Percentiles rank a stretch among this genome's conserved stretches.
phyloP scores from a whole-genome alignment of 805 yeast genomes.

The Ogataea nonfermentans region DNA sequence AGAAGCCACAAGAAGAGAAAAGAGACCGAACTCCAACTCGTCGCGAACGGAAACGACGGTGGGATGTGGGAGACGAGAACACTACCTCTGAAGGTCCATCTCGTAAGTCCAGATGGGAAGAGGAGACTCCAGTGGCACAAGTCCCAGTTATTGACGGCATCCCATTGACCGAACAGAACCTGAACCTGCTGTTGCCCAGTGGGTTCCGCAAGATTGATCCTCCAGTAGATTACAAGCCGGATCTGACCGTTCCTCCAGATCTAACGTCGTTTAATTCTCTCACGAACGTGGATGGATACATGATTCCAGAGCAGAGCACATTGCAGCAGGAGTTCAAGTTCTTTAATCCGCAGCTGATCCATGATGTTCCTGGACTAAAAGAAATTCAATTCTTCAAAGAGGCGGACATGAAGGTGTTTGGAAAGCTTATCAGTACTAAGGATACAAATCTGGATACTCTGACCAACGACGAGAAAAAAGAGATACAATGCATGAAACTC shows the following conservation, averaged over 20 bases:
- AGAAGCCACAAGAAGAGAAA: slow-evolving; percentile 13
- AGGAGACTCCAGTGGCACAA: slow-evolving; percentile 6
- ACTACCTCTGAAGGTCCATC: slow-evolving; percentile 12
- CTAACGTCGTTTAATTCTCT: slow-evolving; percentile 17
- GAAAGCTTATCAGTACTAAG: slow-evolving; percentile 45
- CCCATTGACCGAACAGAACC: slow-evolving; percentile 43
- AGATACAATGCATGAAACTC: slow-evolving; percentile 58
- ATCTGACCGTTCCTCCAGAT: slow-evolving; percentile 20
- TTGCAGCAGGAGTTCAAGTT: slow-evolving; percentile 23
- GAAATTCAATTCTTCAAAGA: slow-evolving; percentile 69
- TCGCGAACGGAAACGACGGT: slow-evolving; percentile 35
- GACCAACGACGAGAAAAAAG: slow-evolving; percentile 53
- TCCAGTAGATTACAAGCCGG: slow-evolving; percentile 46
- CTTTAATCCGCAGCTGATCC: slow-evolving; percentile 40
- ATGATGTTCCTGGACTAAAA: slow-evolving; percentile 61
- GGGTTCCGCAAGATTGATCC: slow-evolving; percentile 46
- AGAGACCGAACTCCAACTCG: slow-evolving; percentile 25
- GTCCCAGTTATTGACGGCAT: slow-evolving; percentile 34
- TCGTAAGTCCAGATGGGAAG: slow-evolving; percentile 20
- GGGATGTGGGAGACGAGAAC: slow-evolving; percentile 42
- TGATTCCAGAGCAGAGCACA: slow-evolving; percentile 50
- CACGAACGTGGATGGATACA: slow-evolving; percentile 38
- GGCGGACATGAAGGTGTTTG: slow-evolving; percentile 70
- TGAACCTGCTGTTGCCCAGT: slow-evolving; percentile 50
- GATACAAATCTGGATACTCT: slow-evolving; percentile 34